These are phyloP conservation scores for Endogone sp. DNA, from an alignment of 192 early-diverging fungal species.

Conservation along the genomic window DNA sequence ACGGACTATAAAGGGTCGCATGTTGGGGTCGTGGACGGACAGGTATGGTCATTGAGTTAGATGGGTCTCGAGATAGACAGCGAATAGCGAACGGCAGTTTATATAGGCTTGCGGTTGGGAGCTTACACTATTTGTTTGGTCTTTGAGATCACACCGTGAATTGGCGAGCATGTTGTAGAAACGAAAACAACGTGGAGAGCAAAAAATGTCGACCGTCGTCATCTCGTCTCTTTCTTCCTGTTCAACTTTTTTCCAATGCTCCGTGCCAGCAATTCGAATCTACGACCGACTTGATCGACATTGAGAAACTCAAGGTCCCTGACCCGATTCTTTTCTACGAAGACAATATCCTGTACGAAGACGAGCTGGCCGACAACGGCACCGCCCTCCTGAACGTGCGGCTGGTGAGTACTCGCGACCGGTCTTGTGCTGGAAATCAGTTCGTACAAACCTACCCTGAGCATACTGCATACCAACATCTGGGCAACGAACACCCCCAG, in stretches of 20 bases:
- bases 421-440: not conserved
- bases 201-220: no score
- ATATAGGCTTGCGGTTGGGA: no score
- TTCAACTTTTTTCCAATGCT: no score
- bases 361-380: constrained; percentile 96
- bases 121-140: no score
- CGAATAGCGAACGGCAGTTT: no score
- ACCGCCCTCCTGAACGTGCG: constrained; percentile 73
- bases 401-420: constrained; percentile 54
- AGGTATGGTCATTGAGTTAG: not conserved
- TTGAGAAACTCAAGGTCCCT: constrained; percentile 63
- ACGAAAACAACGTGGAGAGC: no score
- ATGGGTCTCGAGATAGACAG: no score
- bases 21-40: not conserved
- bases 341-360: constrained; percentile 92
- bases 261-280: constrained; percentile 15
- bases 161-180: no score
- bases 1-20: constrained; percentile 75
- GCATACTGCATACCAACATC: no score
- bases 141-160: no score
- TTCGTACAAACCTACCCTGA: not conserved
- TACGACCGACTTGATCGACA: constrained; percentile 58
- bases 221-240: no score
- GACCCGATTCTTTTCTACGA: constrained; percentile 95
- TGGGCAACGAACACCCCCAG: no score